A percentile compares a stretch with the other conserved stretches of the same genome.
Conservation (phyloP, 2,329 filamentous ascomycete genomes). For the Epichloe hybrida region DNA sequence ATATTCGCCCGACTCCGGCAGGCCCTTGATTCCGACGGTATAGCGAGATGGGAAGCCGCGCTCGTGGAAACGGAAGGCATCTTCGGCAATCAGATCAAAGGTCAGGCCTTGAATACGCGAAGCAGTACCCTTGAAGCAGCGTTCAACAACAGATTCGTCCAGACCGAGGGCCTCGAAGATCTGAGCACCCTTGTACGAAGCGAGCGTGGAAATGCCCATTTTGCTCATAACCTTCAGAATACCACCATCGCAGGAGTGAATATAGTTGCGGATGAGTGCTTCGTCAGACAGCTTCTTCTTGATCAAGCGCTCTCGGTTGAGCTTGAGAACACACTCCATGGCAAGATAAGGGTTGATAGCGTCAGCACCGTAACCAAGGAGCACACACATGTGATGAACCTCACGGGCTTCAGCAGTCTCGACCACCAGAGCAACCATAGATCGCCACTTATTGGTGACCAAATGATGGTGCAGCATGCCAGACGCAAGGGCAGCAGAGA, state of each 20-base stretch:
- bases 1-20: conserved; percentile 90
- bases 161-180: conserved; percentile 95
- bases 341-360: conserved; percentile 90
- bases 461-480: conserved; percentile 93
- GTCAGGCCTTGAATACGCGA: conserved; percentile 90
- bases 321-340: conserved; percentile 93
- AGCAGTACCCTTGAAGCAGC: conserved; percentile 88
- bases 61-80: conserved; percentile 90
- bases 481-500: conserved; percentile 77
- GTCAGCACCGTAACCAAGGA: conserved; percentile 89
- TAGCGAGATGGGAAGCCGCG: conserved; percentile 74
- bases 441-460: conserved; percentile 91
- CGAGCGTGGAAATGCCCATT: conserved; percentile 96
- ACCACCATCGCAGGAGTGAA: conserved; percentile 89
- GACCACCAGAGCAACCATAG: conserved; percentile 71
- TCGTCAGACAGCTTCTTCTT: conserved; percentile 77
- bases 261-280: conserved; percentile 85
- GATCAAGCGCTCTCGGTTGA: conserved; percentile 85
- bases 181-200: conserved; percentile 94
- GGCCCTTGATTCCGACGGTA: conserved; percentile 63
- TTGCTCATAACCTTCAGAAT: conserved; percentile 99
- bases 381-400: conserved; percentile 97
- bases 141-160: conserved; percentile 81
- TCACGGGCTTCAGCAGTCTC: conserved; percentile 94
- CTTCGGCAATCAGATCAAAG: conserved; percentile 85